Evolutionary conservation across 2,329 filamentous ascomycete genomes (phyloP).

Genomic region (Septoria petroselini): DNA sequence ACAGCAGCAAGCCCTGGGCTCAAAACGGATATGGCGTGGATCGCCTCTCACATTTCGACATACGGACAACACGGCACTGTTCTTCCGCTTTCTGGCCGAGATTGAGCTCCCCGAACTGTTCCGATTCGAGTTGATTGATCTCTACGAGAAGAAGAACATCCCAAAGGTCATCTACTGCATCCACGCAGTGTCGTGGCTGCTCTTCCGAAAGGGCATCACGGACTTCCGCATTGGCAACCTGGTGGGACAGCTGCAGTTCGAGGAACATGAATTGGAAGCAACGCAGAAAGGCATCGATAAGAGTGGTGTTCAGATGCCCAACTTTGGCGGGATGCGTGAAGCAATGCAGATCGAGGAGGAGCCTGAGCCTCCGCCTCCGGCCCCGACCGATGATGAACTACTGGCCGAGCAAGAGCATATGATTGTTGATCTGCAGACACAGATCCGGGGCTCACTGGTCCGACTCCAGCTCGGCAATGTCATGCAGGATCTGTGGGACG

Average conservation of each 20-base stretch:
- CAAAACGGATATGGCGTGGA: constrained; percentile 73
- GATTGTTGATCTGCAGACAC: constrained; percentile 79
- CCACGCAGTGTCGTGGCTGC: constrained; percentile 93
- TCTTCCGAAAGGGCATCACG: constrained; percentile 91
- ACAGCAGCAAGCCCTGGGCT: constrained; percentile 34
- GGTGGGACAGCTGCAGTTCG: constrained; percentile 93
- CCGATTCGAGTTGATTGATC: constrained; percentile 91
- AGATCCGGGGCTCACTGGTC: constrained; percentile 75
- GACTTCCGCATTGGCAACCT: constrained; percentile 95
- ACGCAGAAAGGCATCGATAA: constrained; percentile 97
- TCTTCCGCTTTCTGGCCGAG: constrained; percentile 90
- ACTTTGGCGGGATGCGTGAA: constrained; percentile 94
- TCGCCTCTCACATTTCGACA: constrained; percentile 87
- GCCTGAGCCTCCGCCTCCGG: constrained; percentile 73
- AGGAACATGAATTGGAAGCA: constrained; percentile 93
- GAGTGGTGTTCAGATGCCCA: constrained; percentile 91
- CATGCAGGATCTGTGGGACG: constrained; percentile 89
- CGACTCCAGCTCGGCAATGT: constrained; percentile 72
- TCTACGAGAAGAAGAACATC: constrained; percentile 99
- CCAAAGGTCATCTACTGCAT: constrained; percentile 99
- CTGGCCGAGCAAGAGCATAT: constrained; percentile 69
- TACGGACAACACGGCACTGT: constrained; percentile 95
- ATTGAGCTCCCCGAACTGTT: constrained; percentile 93
- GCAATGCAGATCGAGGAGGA: constrained; percentile 85
- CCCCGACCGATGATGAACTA: constrained; percentile 87